Conservation (phyloP, 2,329 filamentous ascomycete species). For the Aspergillus glaucus region DNA sequence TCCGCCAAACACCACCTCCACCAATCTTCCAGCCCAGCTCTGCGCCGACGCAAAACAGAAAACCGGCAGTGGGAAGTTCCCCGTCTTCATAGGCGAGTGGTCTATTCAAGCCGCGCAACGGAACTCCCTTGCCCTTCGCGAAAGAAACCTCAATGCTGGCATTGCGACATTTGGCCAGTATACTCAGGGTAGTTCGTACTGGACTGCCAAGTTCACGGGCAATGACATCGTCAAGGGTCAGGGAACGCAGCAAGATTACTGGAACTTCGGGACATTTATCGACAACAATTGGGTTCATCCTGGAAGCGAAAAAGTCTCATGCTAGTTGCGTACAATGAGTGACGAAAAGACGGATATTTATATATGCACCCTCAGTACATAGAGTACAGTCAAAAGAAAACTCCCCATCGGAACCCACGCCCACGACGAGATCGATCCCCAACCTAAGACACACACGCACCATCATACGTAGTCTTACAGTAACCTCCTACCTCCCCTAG, state of each 20-base stretch:
- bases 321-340: background rate
- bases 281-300: conserved; percentile 7
- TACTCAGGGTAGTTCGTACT: conserved; percentile 16
- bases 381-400: background rate
- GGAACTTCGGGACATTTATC: conserved; percentile 13
- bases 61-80: conserved; percentile 14
- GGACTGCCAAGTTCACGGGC: conserved; percentile 14
- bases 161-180: conserved; percentile 9
- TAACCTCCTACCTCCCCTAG: too few species aligned
- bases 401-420: too few species aligned
- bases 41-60: conserved; percentile 11
- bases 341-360: background rate
- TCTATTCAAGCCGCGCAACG: conserved; percentile 12
- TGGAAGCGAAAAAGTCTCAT: background rate
- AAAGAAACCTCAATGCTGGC: conserved; percentile 12
- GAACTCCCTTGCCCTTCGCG: conserved; percentile 12
- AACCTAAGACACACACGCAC: too few species aligned
- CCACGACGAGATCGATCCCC: too few species aligned
- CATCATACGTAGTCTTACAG: too few species aligned
- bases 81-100: conserved; percentile 20
- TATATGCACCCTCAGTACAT: background rate
- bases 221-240: conserved; percentile 11
- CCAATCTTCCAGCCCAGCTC: conserved; percentile 12
- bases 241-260: conserved; percentile 12
- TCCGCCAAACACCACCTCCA: conserved; percentile 10